Percentiles rank a stretch among this genome's conserved stretches.
Evolutionary conservation across 2,329 filamentous ascomycete species (phyloP).

Genomic region (Atkinsonella texensis): DNA sequence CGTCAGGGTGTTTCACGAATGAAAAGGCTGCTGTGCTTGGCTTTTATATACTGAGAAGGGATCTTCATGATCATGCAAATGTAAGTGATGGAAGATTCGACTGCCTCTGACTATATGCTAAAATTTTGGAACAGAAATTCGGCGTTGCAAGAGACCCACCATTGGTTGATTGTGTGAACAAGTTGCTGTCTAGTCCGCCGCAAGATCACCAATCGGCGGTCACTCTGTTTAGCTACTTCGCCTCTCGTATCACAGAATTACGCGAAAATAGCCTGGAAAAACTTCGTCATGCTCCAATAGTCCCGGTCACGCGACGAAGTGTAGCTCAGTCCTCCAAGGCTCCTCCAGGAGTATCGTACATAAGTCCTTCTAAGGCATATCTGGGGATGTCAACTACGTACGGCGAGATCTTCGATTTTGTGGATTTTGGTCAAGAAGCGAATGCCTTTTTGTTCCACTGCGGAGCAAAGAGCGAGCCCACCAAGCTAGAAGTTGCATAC

Average conservation of each 20-base stretch:
- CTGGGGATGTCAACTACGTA: slow-evolving; percentile 61
- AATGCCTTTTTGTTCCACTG: slow-evolving; percentile 82
- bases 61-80: slow-evolving; percentile 66
- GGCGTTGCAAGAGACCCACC: slow-evolving; percentile 75
- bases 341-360: slow-evolving; percentile 19
- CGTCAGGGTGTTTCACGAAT: slow-evolving; percentile 73
- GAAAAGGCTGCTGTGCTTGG: slow-evolving; percentile 63
- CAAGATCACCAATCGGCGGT: slow-evolving; percentile 52
- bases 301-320: slow-evolving; percentile 46
- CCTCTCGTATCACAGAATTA: slow-evolving; percentile 63
- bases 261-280: slow-evolving; percentile 45
- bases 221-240: slow-evolving; percentile 72
- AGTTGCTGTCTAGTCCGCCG: slow-evolving; percentile 62
- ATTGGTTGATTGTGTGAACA: slow-evolving; percentile 63
- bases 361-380: slow-evolving; percentile 66
- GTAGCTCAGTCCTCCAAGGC: slow-evolving; percentile 22
- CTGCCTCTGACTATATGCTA: not conserved
- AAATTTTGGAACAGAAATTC: slow-evolving; percentile 45
- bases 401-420: slow-evolving; percentile 90
- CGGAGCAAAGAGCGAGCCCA: slow-evolving; percentile 85
- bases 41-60: slow-evolving; percentile 63
- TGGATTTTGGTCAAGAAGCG: slow-evolving; percentile 79
- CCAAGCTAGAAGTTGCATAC: slow-evolving; percentile 69
- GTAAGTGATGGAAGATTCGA: slow-evolving; percentile 18
- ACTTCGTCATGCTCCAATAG: slow-evolving; percentile 54